phyloP scores from a whole-genome alignment of 257 asterid species.

The Penstemon eatonii region DNA sequence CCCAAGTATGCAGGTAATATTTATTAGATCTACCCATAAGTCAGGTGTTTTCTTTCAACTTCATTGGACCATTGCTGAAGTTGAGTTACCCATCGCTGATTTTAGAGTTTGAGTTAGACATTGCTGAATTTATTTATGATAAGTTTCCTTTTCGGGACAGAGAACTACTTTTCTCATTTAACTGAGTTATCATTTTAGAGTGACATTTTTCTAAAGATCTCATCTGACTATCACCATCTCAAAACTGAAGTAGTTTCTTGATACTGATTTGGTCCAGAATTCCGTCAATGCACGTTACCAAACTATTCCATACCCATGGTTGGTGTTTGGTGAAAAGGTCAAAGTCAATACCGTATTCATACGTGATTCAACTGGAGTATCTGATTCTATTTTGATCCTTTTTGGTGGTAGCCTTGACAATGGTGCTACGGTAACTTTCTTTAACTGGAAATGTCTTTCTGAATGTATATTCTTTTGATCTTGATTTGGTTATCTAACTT shows the following conservation, averaged over 20 bases:
- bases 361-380: slow-evolving; percentile 98
- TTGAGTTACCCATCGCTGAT: too few species aligned
- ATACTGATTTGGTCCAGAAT: slow-evolving; percentile 54
- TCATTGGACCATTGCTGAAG: too few species aligned
- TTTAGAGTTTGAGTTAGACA: too few species aligned
- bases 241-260: slow-evolving; percentile 22
- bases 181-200: background rate
- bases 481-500: slow-evolving; percentile 1
- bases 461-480: slow-evolving; percentile 9
- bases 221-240: slow-evolving; percentile 26
- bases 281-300: slow-evolving; percentile 98
- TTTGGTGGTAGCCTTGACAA: slow-evolving; percentile 77
- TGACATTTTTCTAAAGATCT: slow-evolving; percentile 9
- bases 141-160: background rate
- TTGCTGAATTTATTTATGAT: too few species aligned
- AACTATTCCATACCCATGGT: slow-evolving; percentile 91
- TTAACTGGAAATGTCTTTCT: slow-evolving; percentile 14
- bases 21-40: too few species aligned
- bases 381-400: slow-evolving; percentile 93
- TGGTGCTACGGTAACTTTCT: slow-evolving; percentile 63
- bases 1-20: too few species aligned
- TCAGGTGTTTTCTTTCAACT: too few species aligned
- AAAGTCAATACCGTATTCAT: slow-evolving; percentile 91
- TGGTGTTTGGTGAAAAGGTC: slow-evolving; percentile 96
- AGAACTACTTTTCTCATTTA: slow-evolving; percentile 2